Evolutionary conservation across 441 rosid species (phyloP).

Genomic region (Pelargonium cotyledonis): DNA sequence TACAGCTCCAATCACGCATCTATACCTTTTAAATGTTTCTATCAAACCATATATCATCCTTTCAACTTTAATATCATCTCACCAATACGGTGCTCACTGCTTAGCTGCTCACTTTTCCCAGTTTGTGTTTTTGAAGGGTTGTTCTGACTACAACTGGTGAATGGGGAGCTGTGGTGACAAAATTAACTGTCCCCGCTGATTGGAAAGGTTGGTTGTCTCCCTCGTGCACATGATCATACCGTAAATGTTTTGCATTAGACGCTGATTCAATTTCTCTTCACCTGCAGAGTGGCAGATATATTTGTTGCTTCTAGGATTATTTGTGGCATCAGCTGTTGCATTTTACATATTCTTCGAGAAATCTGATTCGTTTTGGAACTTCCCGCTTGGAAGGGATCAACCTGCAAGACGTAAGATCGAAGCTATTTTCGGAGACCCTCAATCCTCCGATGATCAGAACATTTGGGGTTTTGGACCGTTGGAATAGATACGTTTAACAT

Average conservation of each 20-base stretch:
- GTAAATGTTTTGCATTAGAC: neutral
- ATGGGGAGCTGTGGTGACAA: slow-evolving; percentile 88
- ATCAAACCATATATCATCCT: neutral
- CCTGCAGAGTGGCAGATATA: slow-evolving; percentile 95
- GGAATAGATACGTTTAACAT: slow-evolving; percentile 39
- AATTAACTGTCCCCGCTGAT: slow-evolving; percentile 81
- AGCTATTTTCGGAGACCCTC: slow-evolving; percentile 45
- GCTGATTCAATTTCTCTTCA: slow-evolving; percentile 6
- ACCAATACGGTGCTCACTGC: neutral
- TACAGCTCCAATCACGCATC: neutral
- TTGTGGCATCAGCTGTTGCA: slow-evolving; percentile 68
- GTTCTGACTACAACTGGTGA: slow-evolving; percentile 70
- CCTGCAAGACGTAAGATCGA: slow-evolving; percentile 50
- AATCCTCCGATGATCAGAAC: slow-evolving; percentile 57
- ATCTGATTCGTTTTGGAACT: slow-evolving; percentile 81
- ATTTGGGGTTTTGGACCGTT: slow-evolving; percentile 54
- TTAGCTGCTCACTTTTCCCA: slow-evolving; percentile 14
- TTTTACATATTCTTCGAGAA: slow-evolving; percentile 81
- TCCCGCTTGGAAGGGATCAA: slow-evolving; percentile 54
- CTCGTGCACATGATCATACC: neutral
- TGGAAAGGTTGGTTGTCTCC: slow-evolving; percentile 68
- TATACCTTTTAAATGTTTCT: too few relatives aligned
- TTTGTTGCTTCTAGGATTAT: slow-evolving; percentile 58
- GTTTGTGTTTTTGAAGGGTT: slow-evolving; percentile 42
- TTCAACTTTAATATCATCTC: neutral